Conservation (phyloP, 2,329 filamentous ascomycete genomes). For the Exophiala xenobiotica region DNA sequence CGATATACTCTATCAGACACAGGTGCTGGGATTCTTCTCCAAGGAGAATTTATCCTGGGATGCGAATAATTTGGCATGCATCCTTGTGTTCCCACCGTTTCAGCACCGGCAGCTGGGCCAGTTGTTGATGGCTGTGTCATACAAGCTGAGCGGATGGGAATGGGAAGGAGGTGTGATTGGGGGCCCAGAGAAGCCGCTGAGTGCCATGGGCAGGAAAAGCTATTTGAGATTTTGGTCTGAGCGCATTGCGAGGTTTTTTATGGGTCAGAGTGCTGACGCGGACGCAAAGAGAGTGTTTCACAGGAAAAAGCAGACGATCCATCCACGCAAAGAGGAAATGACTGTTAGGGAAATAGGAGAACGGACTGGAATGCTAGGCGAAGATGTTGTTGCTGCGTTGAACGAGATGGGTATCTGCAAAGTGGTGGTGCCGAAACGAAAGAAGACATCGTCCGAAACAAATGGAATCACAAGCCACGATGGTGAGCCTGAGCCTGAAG, state of each 20-base stretch:
- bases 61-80: slow-evolving; percentile 95
- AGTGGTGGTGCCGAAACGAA: slow-evolving; percentile 41
- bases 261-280: slow-evolving; percentile 33
- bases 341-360: slow-evolving; percentile 71
- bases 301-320: slow-evolving; percentile 33
- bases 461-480: slow-evolving; percentile 38
- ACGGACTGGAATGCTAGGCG: slow-evolving; percentile 77
- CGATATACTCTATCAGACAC: slow-evolving; percentile 37
- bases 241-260: slow-evolving; percentile 70
- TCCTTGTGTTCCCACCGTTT: slow-evolving; percentile 93
- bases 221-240: slow-evolving; percentile 85
- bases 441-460: slow-evolving; percentile 47
- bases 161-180: slow-evolving; percentile 66
- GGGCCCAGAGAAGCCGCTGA: slow-evolving; percentile 91
- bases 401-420: slow-evolving; percentile 75
- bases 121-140: slow-evolving; percentile 87
- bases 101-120: slow-evolving; percentile 86
- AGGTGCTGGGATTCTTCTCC: slow-evolving; percentile 93
- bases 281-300: slow-evolving; percentile 35
- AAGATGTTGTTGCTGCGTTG: slow-evolving; percentile 77
- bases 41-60: slow-evolving; percentile 99
- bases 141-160: slow-evolving; percentile 84
- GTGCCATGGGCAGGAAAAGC: slow-evolving; percentile 76
- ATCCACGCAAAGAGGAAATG: slow-evolving; percentile 46
- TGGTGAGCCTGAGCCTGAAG: slow-evolving; percentile 29